Evolutionary conservation across 2,329 filamentous ascomycete genomes (phyloP).

Genomic region (Byssothecium circinans): DNA sequence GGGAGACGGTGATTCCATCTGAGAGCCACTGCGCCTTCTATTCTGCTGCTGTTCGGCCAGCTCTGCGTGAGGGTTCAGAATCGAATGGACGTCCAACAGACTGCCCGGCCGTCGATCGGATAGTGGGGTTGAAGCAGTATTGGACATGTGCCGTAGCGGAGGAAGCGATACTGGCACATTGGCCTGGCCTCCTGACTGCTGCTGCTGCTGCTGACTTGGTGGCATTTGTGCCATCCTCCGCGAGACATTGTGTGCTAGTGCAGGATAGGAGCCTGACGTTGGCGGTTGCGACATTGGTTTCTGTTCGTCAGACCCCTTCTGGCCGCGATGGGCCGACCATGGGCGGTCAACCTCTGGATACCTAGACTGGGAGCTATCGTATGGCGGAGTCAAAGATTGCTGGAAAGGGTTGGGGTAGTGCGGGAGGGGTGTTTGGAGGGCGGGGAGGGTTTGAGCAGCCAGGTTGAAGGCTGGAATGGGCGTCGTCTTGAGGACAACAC

Average conservation of each 20-base stretch:
- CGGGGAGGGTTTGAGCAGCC: slow-evolving; percentile 44
- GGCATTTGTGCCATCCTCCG: slow-evolving; percentile 26
- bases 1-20: slow-evolving; percentile 48
- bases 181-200: slow-evolving; percentile 20
- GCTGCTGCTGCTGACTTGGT: slow-evolving; percentile 23
- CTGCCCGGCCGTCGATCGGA: slow-evolving; percentile 34
- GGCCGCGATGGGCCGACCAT: slow-evolving; percentile 37
- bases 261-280: slow-evolving; percentile 24
- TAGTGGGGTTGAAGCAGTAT: slow-evolving; percentile 38
- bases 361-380: slow-evolving; percentile 27
- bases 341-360: slow-evolving; percentile 26
- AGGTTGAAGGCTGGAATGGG: slow-evolving; percentile 32
- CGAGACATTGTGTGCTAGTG: slow-evolving; percentile 11
- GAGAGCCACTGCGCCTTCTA: slow-evolving; percentile 47
- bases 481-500: slow-evolving; percentile 32
- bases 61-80: slow-evolving; percentile 49
- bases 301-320: slow-evolving; percentile 37
- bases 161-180: slow-evolving; percentile 33
- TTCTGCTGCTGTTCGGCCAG: slow-evolving; percentile 31
- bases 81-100: slow-evolving; percentile 48
- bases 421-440: slow-evolving; percentile 35
- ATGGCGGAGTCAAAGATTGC: slow-evolving; percentile 35
- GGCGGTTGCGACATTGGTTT: slow-evolving; percentile 32
- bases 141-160: slow-evolving; percentile 38
- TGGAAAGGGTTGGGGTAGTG: slow-evolving; percentile 35